Evolutionary conservation across 2,329 filamentous ascomycete species (phyloP).

Genomic region (Colletotrichum cuscutae): DNA sequence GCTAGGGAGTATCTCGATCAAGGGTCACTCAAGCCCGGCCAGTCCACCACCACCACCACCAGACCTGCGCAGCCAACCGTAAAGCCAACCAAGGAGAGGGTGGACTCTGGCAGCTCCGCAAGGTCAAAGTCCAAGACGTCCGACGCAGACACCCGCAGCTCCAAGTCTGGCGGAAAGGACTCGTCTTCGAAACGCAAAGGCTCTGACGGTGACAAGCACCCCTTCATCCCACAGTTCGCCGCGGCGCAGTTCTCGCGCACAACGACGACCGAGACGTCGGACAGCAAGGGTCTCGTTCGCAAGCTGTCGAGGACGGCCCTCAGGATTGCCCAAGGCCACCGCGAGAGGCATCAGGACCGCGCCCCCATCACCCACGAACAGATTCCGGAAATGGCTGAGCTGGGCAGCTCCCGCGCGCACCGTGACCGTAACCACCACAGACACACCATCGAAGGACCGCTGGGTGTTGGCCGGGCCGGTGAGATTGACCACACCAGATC

Average conservation of each 20-base stretch:
- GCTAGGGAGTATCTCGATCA: conserved; percentile 22
- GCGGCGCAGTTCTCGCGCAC: conserved; percentile 66
- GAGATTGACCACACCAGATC: conserved; percentile 33
- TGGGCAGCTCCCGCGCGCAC: conserved; percentile 37
- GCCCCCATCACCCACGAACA: conserved; percentile 56
- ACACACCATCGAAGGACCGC: conserved; percentile 45
- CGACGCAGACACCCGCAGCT: conserved; percentile 26
- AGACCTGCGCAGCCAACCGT: not conserved
- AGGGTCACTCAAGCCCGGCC: conserved; percentile 18
- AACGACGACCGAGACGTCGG: conserved; percentile 56
- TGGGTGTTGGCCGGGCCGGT: conserved; percentile 26
- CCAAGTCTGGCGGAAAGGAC: conserved; percentile 11
- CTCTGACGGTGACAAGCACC: conserved; percentile 46
- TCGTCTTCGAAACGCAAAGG: conserved; percentile 22
- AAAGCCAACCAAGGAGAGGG: not conserved
- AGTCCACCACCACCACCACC: not conserved
- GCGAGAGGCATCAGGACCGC: conserved; percentile 49
- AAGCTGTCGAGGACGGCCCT: conserved; percentile 55
- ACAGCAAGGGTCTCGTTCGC: conserved; percentile 49
- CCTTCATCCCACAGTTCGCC: conserved; percentile 64
- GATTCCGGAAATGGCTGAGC: conserved; percentile 48
- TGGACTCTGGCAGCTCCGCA: not conserved
- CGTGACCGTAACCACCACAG: conserved; percentile 36
- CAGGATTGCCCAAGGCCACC: conserved; percentile 51
- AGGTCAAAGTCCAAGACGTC: conserved; percentile 34